Evolutionary conservation across 345 rosid genomes (phyloP).

Genomic region (Arabidopsis suecica): DNA sequence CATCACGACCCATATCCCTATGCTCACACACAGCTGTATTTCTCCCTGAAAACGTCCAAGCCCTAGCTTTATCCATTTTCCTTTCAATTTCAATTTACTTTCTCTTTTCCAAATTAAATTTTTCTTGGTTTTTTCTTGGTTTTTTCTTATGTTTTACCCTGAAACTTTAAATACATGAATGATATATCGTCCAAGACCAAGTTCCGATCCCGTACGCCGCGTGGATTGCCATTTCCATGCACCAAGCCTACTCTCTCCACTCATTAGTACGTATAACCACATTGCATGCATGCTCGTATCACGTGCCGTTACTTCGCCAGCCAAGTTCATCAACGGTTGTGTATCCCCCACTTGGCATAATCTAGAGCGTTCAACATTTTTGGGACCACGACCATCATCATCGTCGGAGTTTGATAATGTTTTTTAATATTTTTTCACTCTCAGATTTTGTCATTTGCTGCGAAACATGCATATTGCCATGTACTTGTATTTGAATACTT

Average conservation of each 20-base stretch:
- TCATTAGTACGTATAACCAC: constrained; percentile 42
- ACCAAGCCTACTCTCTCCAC: constrained; percentile 42
- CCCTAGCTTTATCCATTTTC: constrained; percentile 43
- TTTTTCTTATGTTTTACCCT: constrained; percentile 5
- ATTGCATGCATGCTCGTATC: constrained; percentile 53
- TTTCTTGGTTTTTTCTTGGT: constrained; percentile 11
- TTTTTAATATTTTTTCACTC: not conserved
- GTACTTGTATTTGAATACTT: constrained; percentile 38
- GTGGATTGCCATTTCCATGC: constrained; percentile 60
- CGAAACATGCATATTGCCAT: constrained; percentile 40
- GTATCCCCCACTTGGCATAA: constrained; percentile 20
- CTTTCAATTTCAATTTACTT: constrained; percentile 3
- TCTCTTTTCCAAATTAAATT: constrained; percentile 25
- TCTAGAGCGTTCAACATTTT: not conserved
- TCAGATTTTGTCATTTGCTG: constrained; percentile 44
- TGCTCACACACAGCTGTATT: constrained; percentile 37
- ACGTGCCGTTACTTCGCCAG: constrained; percentile 48
- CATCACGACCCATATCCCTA: constrained; percentile 36
- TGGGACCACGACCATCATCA: constrained; percentile 44
- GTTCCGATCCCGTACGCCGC: constrained; percentile 52
- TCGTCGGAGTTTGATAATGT: constrained; percentile 30
- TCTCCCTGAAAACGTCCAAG: constrained; percentile 46
- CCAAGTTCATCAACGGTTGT: constrained; percentile 25
- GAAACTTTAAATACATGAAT: constrained; percentile 35
- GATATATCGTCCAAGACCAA: constrained; percentile 45